Evolutionary conservation across 176 grass and related monocot species (phyloP).

Genomic region (Saccharum spontaneum): DNA sequence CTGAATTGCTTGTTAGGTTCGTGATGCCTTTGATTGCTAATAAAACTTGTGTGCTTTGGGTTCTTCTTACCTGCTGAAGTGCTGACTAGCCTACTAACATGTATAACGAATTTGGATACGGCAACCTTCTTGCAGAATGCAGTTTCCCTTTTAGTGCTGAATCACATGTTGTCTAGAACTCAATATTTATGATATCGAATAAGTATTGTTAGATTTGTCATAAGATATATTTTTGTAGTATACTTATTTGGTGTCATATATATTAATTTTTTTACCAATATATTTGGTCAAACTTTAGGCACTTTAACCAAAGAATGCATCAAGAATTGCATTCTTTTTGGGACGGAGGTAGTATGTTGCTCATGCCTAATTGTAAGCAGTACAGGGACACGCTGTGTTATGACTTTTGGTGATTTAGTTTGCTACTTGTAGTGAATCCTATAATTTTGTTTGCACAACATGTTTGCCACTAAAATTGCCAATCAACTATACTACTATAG

Average conservation of each 20-base stretch:
- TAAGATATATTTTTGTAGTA: too few relatives aligned
- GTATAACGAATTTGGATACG: neutral
- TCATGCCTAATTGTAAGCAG: neutral
- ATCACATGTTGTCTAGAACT: neutral
- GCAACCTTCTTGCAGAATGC: neutral
- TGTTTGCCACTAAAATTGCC: neutral
- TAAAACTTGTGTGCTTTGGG: neutral
- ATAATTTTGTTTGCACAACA: neutral
- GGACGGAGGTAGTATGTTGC: neutral
- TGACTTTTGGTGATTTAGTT: neutral
- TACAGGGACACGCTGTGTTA: neutral
- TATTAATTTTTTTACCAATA: too few relatives aligned
- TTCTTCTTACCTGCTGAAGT: neutral
- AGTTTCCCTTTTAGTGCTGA: neutral
- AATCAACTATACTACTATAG: neutral
- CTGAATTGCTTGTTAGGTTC: neutral
- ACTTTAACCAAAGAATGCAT: too few relatives aligned
- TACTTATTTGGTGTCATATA: too few relatives aligned
- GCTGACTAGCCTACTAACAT: neutral
- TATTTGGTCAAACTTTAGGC: too few relatives aligned
- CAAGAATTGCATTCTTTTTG: too few relatives aligned
- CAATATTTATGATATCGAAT: too few relatives aligned
- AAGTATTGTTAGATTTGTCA: too few relatives aligned
- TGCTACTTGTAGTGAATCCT: neutral
- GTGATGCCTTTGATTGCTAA: neutral